phyloP scores from a whole-genome alignment of 768 basidiomycete genomes.

The Favolaschia claudopus region DNA sequence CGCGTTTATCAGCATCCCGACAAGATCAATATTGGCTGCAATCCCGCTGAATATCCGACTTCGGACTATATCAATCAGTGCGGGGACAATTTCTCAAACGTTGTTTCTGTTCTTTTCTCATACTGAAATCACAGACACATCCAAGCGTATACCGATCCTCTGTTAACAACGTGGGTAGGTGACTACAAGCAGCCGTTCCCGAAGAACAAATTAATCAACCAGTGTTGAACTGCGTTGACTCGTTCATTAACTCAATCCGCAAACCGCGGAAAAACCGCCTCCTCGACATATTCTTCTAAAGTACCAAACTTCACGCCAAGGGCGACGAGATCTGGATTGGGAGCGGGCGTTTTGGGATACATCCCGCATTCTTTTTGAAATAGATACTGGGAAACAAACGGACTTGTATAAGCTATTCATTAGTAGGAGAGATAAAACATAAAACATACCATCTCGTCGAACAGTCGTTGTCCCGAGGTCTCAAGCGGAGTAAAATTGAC shows the following conservation, averaged over 20 bases:
- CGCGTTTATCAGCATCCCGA: constrained; percentile 90
- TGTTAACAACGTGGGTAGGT: too few species aligned
- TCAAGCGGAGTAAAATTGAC: constrained; percentile 9
- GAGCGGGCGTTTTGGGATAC: constrained; percentile 10
- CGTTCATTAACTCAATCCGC: too few species aligned
- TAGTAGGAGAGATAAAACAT: not conserved
- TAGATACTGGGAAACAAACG: constrained; percentile 9
- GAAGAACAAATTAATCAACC: too few species aligned
- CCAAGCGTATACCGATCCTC: too few species aligned
- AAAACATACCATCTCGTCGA: constrained; percentile 22
- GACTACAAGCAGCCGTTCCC: too few species aligned
- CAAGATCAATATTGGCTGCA: constrained; percentile 83
- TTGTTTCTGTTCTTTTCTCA: too few species aligned
- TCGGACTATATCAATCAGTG: constrained; percentile 80
- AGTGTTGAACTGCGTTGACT: too few species aligned
- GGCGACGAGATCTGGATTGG: constrained; percentile 18
- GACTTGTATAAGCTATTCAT: not conserved
- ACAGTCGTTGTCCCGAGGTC: constrained; percentile 6
- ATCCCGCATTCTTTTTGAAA: constrained; percentile 3
- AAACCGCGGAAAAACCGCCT: constrained; percentile 16
- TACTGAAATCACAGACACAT: too few species aligned
- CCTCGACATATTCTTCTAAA: constrained; percentile 21
- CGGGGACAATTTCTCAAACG: constrained; percentile 24
- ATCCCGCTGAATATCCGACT: constrained; percentile 84
- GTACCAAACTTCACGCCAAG: constrained; percentile 27